Evolutionary conservation across 495 filamentous ascomycete genomes (phyloP), one percentile per base, ranked within the genome.

Genomic region (Hypoxylon fragiforme): DNA sequence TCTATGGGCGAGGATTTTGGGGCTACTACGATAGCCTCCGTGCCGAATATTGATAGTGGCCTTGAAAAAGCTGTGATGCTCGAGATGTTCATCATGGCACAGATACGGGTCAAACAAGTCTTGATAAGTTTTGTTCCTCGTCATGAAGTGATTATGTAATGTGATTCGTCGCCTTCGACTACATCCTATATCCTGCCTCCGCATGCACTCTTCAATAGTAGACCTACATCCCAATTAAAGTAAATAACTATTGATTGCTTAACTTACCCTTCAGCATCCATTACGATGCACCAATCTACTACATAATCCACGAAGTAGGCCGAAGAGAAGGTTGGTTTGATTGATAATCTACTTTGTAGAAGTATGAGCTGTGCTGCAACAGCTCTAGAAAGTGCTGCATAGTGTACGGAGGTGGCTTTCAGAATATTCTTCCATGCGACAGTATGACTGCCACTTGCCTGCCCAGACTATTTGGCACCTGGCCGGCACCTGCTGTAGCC

Each of bases 21-120:
- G 67, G 72, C 76, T 81, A 79, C 75, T 42, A 64, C 62, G 72
- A 77, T 81, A 78, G 79, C 64, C 59, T 58, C 65, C 71, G 47
- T 76, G 80, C 80, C 79, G 80, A 64, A 81, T 65, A 82, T 79
- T 53, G 65, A 81, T 39, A 55, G 21, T 76, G 79, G 82, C 87
- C 87, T 85, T 77, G 83, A 90, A 92, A 89, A 90, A 92, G 90
- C 90, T 84, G 83, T 86, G 77, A 78, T 77, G 79, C 78, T 76
- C 69, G 85, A 89, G 75, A 74, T 70, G 77, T 82, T 78, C 80
- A 77, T 85, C 76, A 79, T 81, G 84, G 90, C 87, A 95, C 90
- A 95, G 90, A 95, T 95, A 95, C 90, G 87, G 90, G 89, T 80
- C 84, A 80, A 76, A 95, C 87, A 95, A 80, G 13, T 32, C 12